Evolutionary conservation across 345 rosid genomes (phyloP), one percentile per base, ranked within the genome.

Genomic region (Schrenkiella parvula): DNA sequence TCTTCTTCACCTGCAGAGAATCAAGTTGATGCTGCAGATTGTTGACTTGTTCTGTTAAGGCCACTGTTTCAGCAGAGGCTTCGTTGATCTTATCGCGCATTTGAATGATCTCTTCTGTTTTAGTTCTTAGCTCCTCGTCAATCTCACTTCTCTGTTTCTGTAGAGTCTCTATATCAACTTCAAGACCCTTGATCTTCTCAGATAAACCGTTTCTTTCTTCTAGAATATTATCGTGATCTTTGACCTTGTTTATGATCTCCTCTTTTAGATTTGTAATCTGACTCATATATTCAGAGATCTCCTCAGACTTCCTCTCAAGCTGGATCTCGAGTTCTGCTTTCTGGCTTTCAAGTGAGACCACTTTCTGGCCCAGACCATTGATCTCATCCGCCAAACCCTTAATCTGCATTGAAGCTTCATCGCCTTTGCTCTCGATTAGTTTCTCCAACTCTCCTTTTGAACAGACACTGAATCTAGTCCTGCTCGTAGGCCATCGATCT

Each of bases 401-500:
- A 43, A 82, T 68, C 60, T 50, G 88, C 60, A 21, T 44, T 5
- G 85, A 82, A 58, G 86, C 84, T 86, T 89, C 97, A 23, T 84
- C 77, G 6, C 81, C 76, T 75, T 66, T 83, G 29, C 50, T 65
- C 29, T 66, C 80, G 22, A 88, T 79, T 60, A 77, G 83, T 74
- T 78, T 88, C 79, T 90, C 96, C 82, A 90, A 68, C 73, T 88
- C 87, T 56, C 73, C 39, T 86, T 93, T 77, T 86, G 78, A 38
- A 64, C 53, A 29, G 56, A 72, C 66, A 80, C 48, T 14, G 83
- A 77, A 66, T 80, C 86, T 74, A 84, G 38, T 28, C 77, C 84
- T 35, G 58, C 73, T 54, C 77, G 77, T 73, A 85, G 71, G 68
- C 63, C 66, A 51, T 82, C 73, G 25, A 86, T 25, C 74, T 82